Evolutionary conservation across 1,139 yeast species (phyloP).

Genomic region (Candida neerlandica): DNA sequence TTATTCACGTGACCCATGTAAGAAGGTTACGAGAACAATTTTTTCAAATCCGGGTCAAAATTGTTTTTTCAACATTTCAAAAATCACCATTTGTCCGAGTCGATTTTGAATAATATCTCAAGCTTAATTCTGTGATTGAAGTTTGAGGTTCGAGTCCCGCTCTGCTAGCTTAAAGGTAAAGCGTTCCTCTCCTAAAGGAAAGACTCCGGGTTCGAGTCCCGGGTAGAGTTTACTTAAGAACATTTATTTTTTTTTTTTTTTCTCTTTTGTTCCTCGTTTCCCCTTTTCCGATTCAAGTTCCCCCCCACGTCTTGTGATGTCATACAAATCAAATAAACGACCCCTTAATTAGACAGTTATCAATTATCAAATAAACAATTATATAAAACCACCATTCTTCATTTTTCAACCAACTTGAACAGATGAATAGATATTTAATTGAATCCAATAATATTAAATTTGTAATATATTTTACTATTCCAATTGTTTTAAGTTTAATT

Average conservation of each 20-base stretch:
- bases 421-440: neutral
- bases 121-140: neutral
- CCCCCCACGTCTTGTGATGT: constrained; percentile 2
- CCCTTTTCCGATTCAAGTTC: neutral
- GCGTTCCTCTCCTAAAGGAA: constrained; percentile 96
- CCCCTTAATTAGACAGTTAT: too few species aligned
- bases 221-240: constrained; percentile 63
- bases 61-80: neutral
- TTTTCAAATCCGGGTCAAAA: too few species aligned
- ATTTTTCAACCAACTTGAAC: too few species aligned
- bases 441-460: neutral
- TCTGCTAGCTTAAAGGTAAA: constrained; percentile 93
- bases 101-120: too few species aligned
- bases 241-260: constrained; percentile 18
- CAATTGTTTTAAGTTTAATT: constrained; percentile 8
- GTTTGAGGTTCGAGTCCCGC: constrained; percentile 27
- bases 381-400: too few species aligned
- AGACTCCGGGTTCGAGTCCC: constrained; percentile 98
- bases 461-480: constrained; percentile 12
- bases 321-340: too few species aligned
- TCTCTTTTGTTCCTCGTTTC: constrained; percentile 5
- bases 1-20: too few species aligned
- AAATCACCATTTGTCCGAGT: neutral
- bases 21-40: too few species aligned
- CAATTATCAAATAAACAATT: too few species aligned